phyloP scores from a whole-genome alignment of 306 rosid genomes.

The Cajanus cajan region DNA sequence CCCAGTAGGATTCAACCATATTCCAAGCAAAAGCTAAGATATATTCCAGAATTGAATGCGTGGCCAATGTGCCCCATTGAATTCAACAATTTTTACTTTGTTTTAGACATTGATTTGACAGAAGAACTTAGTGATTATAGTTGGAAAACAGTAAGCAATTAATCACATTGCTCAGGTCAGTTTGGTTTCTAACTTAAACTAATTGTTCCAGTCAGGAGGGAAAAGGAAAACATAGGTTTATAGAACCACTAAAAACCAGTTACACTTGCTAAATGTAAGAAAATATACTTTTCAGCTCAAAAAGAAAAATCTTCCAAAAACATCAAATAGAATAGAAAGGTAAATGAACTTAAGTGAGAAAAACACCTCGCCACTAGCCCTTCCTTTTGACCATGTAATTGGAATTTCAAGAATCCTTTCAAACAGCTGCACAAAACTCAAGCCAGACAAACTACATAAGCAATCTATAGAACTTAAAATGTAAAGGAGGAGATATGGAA shows the following conservation, averaged over 20 bases:
- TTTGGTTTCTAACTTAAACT: slow-evolving; percentile 6
- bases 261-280: neutral
- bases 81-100: neutral
- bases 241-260: slow-evolving; percentile 13
- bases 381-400: slow-evolving; percentile 82
- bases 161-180: neutral
- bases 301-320: slow-evolving; percentile 4
- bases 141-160: neutral
- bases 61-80: neutral
- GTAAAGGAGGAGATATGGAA: neutral
- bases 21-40: neutral
- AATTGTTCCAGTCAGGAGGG: neutral
- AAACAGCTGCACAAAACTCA: slow-evolving; percentile 68
- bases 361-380: slow-evolving; percentile 92
- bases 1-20: neutral
- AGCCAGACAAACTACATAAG: slow-evolving; percentile 31
- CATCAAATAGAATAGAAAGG: neutral
- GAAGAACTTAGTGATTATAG: neutral
- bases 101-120: neutral
- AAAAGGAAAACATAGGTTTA: neutral
- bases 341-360: slow-evolving; percentile 41
- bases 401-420: slow-evolving; percentile 89
- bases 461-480: slow-evolving; percentile 22
- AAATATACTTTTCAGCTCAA: neutral
- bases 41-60: neutral